A percentile compares a stretch with the other conserved stretches of the same genome.
These are phyloP conservation scores for Mycena epipterygia DNA, from an alignment of 768 basidiomycete genomes.

Conservation along the genomic window DNA sequence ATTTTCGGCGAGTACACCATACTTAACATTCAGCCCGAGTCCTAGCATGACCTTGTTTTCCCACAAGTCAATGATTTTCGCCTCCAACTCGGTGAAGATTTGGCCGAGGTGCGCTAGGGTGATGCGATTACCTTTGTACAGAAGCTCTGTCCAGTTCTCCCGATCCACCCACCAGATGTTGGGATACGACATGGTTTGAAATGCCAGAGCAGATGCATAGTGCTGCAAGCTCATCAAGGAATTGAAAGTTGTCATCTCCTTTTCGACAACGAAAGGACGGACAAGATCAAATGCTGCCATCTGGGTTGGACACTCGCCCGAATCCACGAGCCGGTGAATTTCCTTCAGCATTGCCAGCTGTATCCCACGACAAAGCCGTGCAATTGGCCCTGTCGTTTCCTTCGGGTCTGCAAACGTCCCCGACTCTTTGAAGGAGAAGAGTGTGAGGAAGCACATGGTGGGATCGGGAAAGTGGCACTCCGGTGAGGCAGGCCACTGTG, in stretches of 20 bases:
- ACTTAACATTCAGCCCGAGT: neutral
- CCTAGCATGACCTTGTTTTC: slow-evolving; percentile 37
- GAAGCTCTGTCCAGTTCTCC: slow-evolving; percentile 21
- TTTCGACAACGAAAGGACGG: slow-evolving; percentile 25
- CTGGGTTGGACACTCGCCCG: neutral
- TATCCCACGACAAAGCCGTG: slow-evolving; percentile 25
- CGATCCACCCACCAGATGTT: slow-evolving; percentile 38
- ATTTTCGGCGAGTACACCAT: slow-evolving; percentile 38
- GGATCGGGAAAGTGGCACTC: slow-evolving; percentile 31
- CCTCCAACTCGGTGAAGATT: slow-evolving; percentile 30
- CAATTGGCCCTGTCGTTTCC: slow-evolving; percentile 13
- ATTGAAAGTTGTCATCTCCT: slow-evolving; percentile 36
- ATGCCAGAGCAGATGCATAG: slow-evolving; percentile 34
- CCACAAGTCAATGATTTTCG: slow-evolving; percentile 29
- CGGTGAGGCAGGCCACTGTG: neutral
- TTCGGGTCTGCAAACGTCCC: slow-evolving; percentile 18
- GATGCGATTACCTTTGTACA: slow-evolving; percentile 36
- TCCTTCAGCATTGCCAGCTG: slow-evolving; percentile 21
- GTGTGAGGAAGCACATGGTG: slow-evolving; percentile 30
- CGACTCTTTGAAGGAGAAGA: slow-evolving; percentile 11
- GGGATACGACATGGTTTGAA: slow-evolving; percentile 28
- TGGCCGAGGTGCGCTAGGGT: slow-evolving; percentile 9
- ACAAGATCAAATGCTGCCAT: neutral
- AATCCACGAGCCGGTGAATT: slow-evolving; percentile 1
- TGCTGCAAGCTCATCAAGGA: slow-evolving; percentile 36